phyloP scores from a whole-genome alignment of 1,284 basidiomycete genomes.

The Afroboletus lepidellus region DNA sequence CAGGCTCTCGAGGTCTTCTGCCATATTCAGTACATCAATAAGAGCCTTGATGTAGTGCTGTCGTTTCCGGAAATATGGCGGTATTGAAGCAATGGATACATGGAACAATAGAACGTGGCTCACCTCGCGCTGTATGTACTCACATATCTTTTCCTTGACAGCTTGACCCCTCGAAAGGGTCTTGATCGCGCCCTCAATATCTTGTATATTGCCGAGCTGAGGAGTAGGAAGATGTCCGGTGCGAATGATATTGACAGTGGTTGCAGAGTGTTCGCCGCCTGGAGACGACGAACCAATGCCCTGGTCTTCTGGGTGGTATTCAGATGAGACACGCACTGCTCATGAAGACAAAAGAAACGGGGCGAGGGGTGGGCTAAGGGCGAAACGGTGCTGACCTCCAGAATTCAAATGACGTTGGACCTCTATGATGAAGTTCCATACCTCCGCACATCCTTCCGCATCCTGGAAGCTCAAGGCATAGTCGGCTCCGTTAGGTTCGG shows the following conservation, averaged over 20 bases:
- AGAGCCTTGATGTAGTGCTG: constrained; percentile 89
- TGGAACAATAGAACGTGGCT: constrained; percentile 26
- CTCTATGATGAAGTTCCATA: constrained; percentile 96
- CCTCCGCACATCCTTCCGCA: constrained; percentile 91
- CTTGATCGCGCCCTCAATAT: constrained; percentile 78
- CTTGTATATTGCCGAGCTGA: constrained; percentile 66
- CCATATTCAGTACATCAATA: constrained; percentile 80
- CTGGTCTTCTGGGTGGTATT: constrained; percentile 43
- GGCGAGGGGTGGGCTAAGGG: constrained; percentile 13
- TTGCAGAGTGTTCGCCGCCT: constrained; percentile 55
- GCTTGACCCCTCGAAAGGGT: constrained; percentile 59
- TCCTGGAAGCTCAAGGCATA: constrained; percentile 98
- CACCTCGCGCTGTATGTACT: constrained; percentile 78
- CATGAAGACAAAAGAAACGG: constrained; percentile 8
- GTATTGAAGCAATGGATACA: not conserved
- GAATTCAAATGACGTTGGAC: constrained; percentile 84
- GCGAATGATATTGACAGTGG: constrained; percentile 61
- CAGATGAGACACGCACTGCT: constrained; percentile 16
- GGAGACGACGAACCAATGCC: constrained; percentile 57
- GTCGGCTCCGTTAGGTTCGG: constrained; percentile 91
- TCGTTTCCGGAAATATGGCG: constrained; percentile 14
- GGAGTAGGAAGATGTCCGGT: constrained; percentile 71
- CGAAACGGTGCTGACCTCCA: constrained; percentile 44
- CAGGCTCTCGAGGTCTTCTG: constrained; percentile 91
- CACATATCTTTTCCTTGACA: constrained; percentile 78